Evolutionary conservation across 257 asterid species (phyloP).

Genomic region (Nicotiana noctiflora): DNA sequence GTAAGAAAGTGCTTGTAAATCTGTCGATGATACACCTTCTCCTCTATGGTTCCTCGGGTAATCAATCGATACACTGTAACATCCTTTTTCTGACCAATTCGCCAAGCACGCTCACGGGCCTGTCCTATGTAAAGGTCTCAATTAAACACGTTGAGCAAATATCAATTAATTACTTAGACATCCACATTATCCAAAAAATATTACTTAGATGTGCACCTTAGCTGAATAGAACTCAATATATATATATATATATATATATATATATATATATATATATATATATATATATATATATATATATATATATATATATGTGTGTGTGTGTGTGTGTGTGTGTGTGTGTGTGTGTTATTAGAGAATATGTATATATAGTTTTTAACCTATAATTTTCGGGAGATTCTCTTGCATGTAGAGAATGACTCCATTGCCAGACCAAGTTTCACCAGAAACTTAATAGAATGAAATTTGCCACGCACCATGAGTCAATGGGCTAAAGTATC

Average conservation of each 20-base stretch:
- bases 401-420: no score
- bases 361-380: no score
- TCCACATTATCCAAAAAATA: not conserved
- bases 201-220: not conserved
- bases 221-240: not conserved
- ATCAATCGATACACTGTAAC: slow-evolving; percentile 88
- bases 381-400: no score
- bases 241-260: no score
- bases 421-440: no score
- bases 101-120: slow-evolving; percentile 99
- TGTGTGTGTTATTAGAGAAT: no score
- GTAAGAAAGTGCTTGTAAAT: slow-evolving; percentile 95
- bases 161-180: not conserved
- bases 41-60: slow-evolving; percentile 97
- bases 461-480: not conserved
- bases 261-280: not conserved
- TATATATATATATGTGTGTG: no score
- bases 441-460: not conserved
- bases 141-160: slow-evolving; percentile 3
- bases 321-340: no score
- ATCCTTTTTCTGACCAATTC: slow-evolving; percentile 94
- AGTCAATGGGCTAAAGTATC: not conserved
- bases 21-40: slow-evolving; percentile 98
- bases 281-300: not conserved
- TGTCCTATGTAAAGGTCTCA: slow-evolving; percentile 24